Evolutionary conservation across 768 basidiomycete species (phyloP).

Genomic region (Leccinum rimulosum): DNA sequence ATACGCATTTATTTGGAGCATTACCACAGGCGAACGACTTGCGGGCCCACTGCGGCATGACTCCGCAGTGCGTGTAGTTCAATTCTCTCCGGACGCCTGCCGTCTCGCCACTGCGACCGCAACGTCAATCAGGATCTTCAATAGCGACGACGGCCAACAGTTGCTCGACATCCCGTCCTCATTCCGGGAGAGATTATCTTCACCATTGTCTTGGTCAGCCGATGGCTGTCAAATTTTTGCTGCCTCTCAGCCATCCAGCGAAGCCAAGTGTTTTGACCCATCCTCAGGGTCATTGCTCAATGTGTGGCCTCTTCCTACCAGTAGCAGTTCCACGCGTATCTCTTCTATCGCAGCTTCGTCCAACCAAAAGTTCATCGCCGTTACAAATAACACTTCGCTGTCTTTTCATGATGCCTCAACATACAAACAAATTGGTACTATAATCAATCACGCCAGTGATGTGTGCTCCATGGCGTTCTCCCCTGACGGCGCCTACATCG

Average conservation of each 20-base stretch:
- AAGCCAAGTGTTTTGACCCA: neutral
- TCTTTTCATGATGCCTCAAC: neutral
- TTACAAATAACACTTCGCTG: neutral
- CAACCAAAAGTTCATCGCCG: neutral
- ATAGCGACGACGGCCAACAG: neutral
- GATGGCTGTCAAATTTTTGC: neutral
- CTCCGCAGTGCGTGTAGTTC: neutral
- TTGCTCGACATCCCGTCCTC: neutral
- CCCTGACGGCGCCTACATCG: neutral
- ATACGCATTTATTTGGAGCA: neutral
- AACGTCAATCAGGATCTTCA: neutral
- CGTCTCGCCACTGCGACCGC: neutral
- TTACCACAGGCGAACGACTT: neutral
- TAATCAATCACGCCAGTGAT: neutral
- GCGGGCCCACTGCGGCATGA: neutral
- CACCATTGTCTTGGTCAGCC: neutral
- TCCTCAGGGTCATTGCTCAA: neutral
- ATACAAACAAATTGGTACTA: neutral
- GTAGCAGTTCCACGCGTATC: accelerated
- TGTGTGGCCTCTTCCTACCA: neutral
- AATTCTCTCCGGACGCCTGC: neutral
- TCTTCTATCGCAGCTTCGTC: neutral
- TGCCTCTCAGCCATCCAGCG: neutral
- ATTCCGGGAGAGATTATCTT: accelerated
- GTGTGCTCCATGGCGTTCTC: neutral